Conservation (phyloP, 208 protist species). For the Acanthamoeba divionensis region DNA sequence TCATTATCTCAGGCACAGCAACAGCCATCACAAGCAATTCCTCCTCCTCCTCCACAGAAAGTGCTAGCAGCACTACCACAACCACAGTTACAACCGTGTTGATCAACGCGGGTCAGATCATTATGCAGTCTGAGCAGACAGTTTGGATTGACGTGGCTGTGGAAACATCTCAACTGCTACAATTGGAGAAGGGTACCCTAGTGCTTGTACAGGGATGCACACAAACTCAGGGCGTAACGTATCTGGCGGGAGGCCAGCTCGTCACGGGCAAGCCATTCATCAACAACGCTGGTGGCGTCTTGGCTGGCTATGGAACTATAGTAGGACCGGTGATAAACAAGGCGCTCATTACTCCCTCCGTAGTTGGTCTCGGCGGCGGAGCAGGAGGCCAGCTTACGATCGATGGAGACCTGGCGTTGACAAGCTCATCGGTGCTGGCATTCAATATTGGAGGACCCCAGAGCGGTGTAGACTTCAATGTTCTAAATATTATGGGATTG, state of each 20-base stretch:
- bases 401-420: not conserved
- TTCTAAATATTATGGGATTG: not conserved
- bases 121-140: too few relatives aligned
- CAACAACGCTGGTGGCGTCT: not conserved
- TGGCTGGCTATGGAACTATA: not conserved
- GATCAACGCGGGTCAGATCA: too few relatives aligned
- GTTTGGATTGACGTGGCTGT: too few relatives aligned
- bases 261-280: not conserved
- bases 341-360: not conserved
- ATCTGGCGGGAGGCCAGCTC: not conserved
- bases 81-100: too few relatives aligned
- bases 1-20: too few relatives aligned
- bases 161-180: too few relatives aligned
- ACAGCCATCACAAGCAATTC: too few relatives aligned
- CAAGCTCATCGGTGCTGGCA: not conserved
- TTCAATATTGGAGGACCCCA: not conserved
- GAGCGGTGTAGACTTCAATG: not conserved
- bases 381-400: not conserved
- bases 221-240: not conserved
- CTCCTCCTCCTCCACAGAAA: too few relatives aligned
- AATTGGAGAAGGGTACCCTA: not conserved
- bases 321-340: not conserved
- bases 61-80: too few relatives aligned
- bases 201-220: not conserved
- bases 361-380: too few relatives aligned